Percentiles rank a stretch among this genome's conserved stretches.
Conservation (phyloP, 2,329 filamentous ascomycete species). For the Neocatenulostroma microsporum region DNA sequence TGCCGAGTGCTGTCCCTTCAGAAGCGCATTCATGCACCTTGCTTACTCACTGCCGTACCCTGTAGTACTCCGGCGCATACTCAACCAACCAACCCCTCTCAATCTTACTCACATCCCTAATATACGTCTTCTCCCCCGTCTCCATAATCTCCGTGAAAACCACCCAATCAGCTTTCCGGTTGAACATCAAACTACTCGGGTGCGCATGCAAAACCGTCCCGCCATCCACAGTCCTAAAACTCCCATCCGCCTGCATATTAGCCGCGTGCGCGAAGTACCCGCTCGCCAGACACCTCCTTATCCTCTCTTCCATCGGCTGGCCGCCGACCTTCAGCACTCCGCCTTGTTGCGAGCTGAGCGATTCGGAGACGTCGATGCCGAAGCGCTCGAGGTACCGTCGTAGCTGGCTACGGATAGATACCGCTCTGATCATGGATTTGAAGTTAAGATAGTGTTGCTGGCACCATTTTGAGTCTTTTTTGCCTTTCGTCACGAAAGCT, state of each 20-base stretch:
- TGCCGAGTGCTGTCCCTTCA: too few species aligned
- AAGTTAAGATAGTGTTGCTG: conserved; percentile 81
- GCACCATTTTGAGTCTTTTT: conserved; percentile 79
- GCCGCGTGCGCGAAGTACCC: conserved; percentile 93
- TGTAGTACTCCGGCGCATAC: conserved; percentile 63
- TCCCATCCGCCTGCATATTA: conserved; percentile 87
- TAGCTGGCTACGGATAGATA: conserved; percentile 79
- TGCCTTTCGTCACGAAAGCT: conserved; percentile 73
- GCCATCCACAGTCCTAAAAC: conserved; percentile 76
- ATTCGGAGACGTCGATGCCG: conserved; percentile 62
- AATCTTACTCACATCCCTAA: conserved; percentile 86
- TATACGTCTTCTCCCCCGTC: conserved; percentile 78
- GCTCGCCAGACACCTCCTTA: conserved; percentile 74
- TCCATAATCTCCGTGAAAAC: conserved; percentile 92
- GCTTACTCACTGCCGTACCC: conserved; percentile 5
- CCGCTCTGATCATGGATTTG: conserved; percentile 71
- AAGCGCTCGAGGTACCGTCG: conserved; percentile 82
- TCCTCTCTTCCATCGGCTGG: conserved; percentile 55
- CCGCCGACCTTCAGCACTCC: conserved; percentile 34
- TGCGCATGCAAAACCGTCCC: conserved; percentile 70
- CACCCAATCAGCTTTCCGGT: conserved; percentile 93
- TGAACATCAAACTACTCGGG: conserved; percentile 90
- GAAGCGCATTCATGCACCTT: too few species aligned
- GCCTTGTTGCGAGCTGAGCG: conserved; percentile 33
- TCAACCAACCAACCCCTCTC: conserved; percentile 89